These are phyloP conservation scores for Davidsoniella australis DNA, from an alignment of 2,329 filamentous ascomycete genomes.

Conservation along the genomic window DNA sequence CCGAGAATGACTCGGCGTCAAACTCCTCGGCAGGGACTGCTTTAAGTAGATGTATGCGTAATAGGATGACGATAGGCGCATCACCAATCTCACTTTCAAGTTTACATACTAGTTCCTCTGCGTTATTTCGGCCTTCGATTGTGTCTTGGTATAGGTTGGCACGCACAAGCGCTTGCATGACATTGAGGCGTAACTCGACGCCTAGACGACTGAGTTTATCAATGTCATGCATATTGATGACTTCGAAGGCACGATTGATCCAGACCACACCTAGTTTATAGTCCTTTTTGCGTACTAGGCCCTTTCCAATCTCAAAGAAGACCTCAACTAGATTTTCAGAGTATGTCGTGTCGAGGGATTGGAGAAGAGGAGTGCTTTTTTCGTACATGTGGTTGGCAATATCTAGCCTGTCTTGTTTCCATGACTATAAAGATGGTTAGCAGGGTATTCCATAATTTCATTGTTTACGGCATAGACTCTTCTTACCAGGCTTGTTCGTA, in stretches of 20 bases:
- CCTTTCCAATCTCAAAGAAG: conserved; percentile 55
- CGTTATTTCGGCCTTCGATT: conserved; percentile 29
- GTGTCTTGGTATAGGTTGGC: conserved; percentile 32
- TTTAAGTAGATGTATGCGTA: conserved; percentile 51
- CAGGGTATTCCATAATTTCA: not conserved
- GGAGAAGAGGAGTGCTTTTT: conserved; percentile 31
- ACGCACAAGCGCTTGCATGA: conserved; percentile 47
- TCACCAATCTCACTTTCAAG: conserved; percentile 47
- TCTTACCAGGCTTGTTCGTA: conserved; percentile 48
- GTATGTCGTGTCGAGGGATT: conserved; percentile 27
- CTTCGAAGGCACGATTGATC: conserved; percentile 50
- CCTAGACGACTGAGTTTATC: conserved; percentile 41
- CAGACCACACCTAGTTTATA: conserved; percentile 31
- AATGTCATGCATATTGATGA: conserved; percentile 37
- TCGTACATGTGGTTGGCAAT: conserved; percentile 63
- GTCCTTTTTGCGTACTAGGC: conserved; percentile 34
- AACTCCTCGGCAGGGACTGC: conserved; percentile 29
- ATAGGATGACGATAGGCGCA: conserved; percentile 46
- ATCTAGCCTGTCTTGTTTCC: conserved; percentile 55
- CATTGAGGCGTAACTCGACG: conserved; percentile 45
- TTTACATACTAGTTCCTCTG: conserved; percentile 38
- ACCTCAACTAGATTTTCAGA: conserved; percentile 49
- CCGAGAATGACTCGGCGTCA: conserved; percentile 29
- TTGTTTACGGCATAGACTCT: not conserved
- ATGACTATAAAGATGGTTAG: conserved; percentile 36